Base-by-base conservation (phyloP, 495 filamentous ascomycete genomes). In the Neohortaea acidophila region DNA sequence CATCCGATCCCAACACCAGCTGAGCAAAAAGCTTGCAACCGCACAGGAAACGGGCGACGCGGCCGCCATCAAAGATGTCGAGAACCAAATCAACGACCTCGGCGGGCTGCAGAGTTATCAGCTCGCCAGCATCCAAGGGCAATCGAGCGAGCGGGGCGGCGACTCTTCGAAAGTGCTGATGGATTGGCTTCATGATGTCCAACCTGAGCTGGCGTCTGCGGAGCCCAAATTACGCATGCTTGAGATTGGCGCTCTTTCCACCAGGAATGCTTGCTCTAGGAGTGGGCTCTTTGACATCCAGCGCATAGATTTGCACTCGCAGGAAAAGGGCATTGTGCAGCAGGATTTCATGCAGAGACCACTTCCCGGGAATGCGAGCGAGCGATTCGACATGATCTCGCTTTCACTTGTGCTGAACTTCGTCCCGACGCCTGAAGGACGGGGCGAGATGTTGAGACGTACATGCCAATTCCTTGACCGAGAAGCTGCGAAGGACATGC, bases 321-420 rank as follows among this genome's bases (percentile, higher is more conserved):
- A 87, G 47, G 74, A 75, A 36, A 65, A 76, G 0, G 75, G 73
- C 2, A 96, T 99, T 43, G 49, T 71, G 43, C 67, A 84, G 53
- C 85, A 96, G 53, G 83, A 99, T 58, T 96, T 99, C 51, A 96
- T 99, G 86, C 61, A 81, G 52, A 66, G 83, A 23, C 81, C 85
- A 5, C 58, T 89, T 13, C 87, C 87, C 0, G 38, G 35, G 6
- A 50, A 60, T 34, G 63, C 69, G 21, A 56, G 62, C 0, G 76
- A 87, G 29, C 61, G 59, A 21, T 96, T 94, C 53, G 79, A 99
- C 53, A 66, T 94, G 29, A 77, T 99, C 51, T 89, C 81, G 45
- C 68, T 99, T n/a, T 92, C 83, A 1, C 63, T 99, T 34, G 91
- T 99, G 7, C 67, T 99, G 15, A 99, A 99, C 58, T 99, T 81